Conservation (phyloP, 148 eudicot species). For the Rhododendron griersonianum region DNA sequence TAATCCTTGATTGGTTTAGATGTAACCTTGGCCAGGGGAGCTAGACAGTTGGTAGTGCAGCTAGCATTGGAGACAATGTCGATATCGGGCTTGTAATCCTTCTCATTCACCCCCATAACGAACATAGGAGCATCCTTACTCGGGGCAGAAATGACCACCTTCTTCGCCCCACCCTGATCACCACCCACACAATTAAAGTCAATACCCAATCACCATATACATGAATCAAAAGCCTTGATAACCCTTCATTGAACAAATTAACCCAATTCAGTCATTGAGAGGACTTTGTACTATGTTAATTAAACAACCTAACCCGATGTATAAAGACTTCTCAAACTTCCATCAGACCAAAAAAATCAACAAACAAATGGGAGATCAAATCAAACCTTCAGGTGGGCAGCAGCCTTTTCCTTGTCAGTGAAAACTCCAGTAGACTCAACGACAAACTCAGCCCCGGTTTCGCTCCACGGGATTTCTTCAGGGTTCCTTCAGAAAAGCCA, state of each 20-base stretch:
- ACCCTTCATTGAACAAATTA: background rate
- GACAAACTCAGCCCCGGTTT: constrained; percentile 61
- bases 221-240: background rate
- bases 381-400: constrained; percentile 66
- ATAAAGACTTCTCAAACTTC: background rate
- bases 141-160: constrained; percentile 62
- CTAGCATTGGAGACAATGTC: constrained; percentile 70
- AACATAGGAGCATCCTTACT: constrained; percentile 70
- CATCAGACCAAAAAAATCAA: background rate
- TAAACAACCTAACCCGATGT: background rate
- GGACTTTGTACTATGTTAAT: background rate
- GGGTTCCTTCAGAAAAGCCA: constrained; percentile 44
- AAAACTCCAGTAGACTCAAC: constrained; percentile 80
- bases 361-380: background rate
- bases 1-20: background rate
- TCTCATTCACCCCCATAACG: constrained; percentile 69
- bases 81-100: constrained; percentile 53
- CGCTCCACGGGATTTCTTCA: constrained; percentile 71
- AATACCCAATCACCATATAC: background rate
- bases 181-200: background rate
- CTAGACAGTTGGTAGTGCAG: constrained; percentile 79
- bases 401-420: constrained; percentile 75
- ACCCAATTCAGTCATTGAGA: too few species aligned
- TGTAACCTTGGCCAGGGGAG: constrained; percentile 61
- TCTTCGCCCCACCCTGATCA: constrained; percentile 66